Conservation (phyloP, 352 stramenopile genomes). For the Discostella stelligera region DNA sequence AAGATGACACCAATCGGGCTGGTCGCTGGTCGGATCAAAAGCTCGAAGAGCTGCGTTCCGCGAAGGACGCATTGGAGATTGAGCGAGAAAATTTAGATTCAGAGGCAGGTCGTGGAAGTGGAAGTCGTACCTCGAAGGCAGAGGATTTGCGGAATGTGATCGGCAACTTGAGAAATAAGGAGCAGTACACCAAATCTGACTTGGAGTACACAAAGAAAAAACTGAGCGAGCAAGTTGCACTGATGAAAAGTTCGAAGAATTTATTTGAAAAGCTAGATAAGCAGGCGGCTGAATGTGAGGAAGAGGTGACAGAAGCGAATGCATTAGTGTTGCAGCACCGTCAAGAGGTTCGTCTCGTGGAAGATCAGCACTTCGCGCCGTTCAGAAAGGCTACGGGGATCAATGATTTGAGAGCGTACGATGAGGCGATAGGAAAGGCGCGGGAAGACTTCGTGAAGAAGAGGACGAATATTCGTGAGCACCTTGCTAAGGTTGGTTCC, state of each 20-base stretch:
- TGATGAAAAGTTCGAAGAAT: constrained; percentile 59
- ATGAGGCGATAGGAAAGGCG: constrained; percentile 89
- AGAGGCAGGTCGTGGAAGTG: constrained; percentile 37
- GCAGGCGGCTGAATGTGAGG: constrained; percentile 52
- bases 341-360: constrained; percentile 63
- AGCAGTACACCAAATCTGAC: constrained; percentile 75
- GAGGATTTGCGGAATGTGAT: constrained; percentile 76
- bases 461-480: constrained; percentile 70
- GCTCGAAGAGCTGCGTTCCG: constrained; percentile 84
- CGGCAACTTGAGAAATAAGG: constrained; percentile 66
- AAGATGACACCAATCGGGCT: constrained; percentile 85
- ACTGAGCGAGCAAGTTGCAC: constrained; percentile 65
- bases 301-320: constrained; percentile 59
- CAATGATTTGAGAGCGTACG: constrained; percentile 84
- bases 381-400: constrained; percentile 80
- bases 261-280: constrained; percentile 65
- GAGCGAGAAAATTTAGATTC: constrained; percentile 65
- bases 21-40: constrained; percentile 92
- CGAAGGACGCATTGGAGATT: constrained; percentile 85
- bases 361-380: constrained; percentile 74
- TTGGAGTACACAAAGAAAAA: constrained; percentile 74
- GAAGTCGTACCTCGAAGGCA: constrained; percentile 44
- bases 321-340: constrained; percentile 56
- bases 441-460: constrained; percentile 79
- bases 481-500: constrained; percentile 58